These are phyloP conservation scores for Aspergillus neoniger DNA, from an alignment of 2,329 filamentous ascomycete genomes.

Conservation along the genomic window DNA sequence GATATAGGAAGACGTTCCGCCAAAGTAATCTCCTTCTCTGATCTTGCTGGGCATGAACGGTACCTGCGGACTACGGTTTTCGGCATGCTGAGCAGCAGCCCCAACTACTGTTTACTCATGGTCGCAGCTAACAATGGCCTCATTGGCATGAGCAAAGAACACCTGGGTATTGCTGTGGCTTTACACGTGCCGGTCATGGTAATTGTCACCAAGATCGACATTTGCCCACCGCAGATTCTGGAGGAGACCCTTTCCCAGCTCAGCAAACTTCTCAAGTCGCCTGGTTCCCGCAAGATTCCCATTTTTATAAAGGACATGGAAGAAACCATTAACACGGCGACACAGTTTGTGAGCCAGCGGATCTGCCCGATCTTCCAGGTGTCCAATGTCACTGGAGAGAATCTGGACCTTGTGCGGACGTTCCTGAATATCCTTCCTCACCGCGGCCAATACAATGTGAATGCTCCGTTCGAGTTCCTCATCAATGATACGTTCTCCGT, in stretches of 20 bases:
- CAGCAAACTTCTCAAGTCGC: slow-evolving; percentile 88
- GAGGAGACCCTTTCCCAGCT: slow-evolving; percentile 91
- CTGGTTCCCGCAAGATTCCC: slow-evolving; percentile 90
- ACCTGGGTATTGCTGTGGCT: slow-evolving; percentile 89
- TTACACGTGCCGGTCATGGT: slow-evolving; percentile 98
- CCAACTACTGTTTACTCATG: slow-evolving; percentile 97
- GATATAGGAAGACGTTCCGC: slow-evolving; percentile 92
- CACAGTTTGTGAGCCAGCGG: slow-evolving; percentile 90
- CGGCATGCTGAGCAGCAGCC: slow-evolving; percentile 87
- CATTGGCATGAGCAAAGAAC: slow-evolving; percentile 98
- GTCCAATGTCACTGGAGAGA: slow-evolving; percentile 93
- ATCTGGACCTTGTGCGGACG: slow-evolving; percentile 82
- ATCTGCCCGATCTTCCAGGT: slow-evolving; percentile 98
- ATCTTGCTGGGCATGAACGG: slow-evolving; percentile 91
- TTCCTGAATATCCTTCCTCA: slow-evolving; percentile 96
- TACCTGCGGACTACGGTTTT: slow-evolving; percentile 97
- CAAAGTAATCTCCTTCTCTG: slow-evolving; percentile 96
- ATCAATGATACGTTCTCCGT: slow-evolving; percentile 98
- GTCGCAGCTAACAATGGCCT: slow-evolving; percentile 97
- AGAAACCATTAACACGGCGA: slow-evolving; percentile 91
- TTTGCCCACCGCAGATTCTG: slow-evolving; percentile 92
- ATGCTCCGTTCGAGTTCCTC: slow-evolving; percentile 89
- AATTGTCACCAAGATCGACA: slow-evolving; percentile 96
- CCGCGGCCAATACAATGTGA: slow-evolving; percentile 86
- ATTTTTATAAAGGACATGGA: slow-evolving; percentile 91